Evolutionary conservation across 2,329 filamentous ascomycete genomes (phyloP), one percentile per base, ranked within the genome.

Genomic region (Pyrenophora graminea): DNA sequence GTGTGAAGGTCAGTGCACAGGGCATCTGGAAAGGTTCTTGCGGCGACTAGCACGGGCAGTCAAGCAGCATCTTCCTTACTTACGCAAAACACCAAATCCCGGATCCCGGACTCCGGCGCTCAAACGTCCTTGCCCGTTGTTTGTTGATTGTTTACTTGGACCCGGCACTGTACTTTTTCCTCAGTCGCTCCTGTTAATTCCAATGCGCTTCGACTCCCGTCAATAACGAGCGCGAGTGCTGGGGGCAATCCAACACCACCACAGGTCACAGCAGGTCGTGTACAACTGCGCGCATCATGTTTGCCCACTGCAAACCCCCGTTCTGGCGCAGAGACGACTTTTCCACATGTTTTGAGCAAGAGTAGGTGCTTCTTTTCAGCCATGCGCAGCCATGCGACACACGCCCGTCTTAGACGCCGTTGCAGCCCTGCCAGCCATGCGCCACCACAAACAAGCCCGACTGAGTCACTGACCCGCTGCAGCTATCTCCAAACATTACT

Each of bases 401-500:
- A 33, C 38, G 27, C 42, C n/a, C 27, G 38, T 48, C 31, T 40
- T 27, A 47, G 45, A 41, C 27, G 19, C 43, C n/a, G 27, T 25
- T 34, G 30, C 45, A 19, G 37, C 38, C 33, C 10, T 39, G 17
- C 21, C 33, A 17, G 39, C 46, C 17, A 42, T 34, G 45, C 38
- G 44, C 39, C 42, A 39, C 25, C 49, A 32, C 32, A 3, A 25
- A 51, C 12, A 37, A 19, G 48, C 27, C 27, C n/a, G 45, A n/a
- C 10, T n/a, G 5, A 17, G 30, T 30, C 37, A 44, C 47, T 46
- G 39, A 51, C 21, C 43, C 33, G 36, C 32, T 41, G 15, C 70
- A 93, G 90, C 73, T 92, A 89, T 72, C 82, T 96, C 46, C 87
- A 90, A 74, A 85, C 90, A 54, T 79, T 96, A 39, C 80, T 97